Evolutionary conservation across 495 filamentous ascomycete genomes (phyloP).

Genomic region (Talaromyces ruber): DNA sequence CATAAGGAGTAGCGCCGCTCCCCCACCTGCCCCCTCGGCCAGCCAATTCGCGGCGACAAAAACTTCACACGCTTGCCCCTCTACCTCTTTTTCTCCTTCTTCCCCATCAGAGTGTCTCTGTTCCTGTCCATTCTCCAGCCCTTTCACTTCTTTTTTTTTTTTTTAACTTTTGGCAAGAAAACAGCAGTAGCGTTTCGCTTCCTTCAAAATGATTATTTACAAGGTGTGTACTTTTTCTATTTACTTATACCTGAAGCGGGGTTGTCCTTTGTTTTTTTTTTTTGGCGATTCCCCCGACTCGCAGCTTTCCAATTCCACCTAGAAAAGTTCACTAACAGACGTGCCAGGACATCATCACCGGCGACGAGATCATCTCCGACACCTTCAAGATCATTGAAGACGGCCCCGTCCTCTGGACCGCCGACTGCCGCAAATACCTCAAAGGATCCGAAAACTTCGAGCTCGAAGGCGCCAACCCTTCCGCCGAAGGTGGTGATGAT

Average conservation of each 20-base stretch:
- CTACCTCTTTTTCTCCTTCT: constrained; percentile 23
- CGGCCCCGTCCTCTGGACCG: constrained; percentile 74
- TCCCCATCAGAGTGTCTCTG: constrained; percentile 4
- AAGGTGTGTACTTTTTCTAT: constrained; percentile 45
- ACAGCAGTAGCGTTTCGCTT: constrained; percentile 10
- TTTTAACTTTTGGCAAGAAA: no score
- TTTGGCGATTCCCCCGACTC: no score
- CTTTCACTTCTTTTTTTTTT: constrained; percentile 11
- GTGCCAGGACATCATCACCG: constrained; percentile 73
- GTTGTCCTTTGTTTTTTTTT: background rate
- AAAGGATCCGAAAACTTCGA: constrained; percentile 66
- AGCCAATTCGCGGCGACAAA: constrained; percentile 23
- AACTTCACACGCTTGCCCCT: constrained; percentile 30
- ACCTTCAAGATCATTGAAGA: constrained; percentile 71
- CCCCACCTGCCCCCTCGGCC: constrained; percentile 10
- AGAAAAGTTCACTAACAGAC: background rate
- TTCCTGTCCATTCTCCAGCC: constrained; percentile 6
- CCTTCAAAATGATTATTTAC: constrained; percentile 83
- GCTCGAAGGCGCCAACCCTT: constrained; percentile 96
- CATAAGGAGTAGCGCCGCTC: constrained; percentile 12
- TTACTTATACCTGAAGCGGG: background rate
- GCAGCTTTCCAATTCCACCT: no score
- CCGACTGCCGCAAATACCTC: constrained; percentile 81
- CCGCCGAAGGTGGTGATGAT: constrained; percentile 81
- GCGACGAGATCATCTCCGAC: constrained; percentile 94